Percentiles rank a stretch among this genome's conserved stretches.
phyloP scores from a whole-genome alignment of 805 yeast species.

The Kazachstania psychrophila region DNA sequence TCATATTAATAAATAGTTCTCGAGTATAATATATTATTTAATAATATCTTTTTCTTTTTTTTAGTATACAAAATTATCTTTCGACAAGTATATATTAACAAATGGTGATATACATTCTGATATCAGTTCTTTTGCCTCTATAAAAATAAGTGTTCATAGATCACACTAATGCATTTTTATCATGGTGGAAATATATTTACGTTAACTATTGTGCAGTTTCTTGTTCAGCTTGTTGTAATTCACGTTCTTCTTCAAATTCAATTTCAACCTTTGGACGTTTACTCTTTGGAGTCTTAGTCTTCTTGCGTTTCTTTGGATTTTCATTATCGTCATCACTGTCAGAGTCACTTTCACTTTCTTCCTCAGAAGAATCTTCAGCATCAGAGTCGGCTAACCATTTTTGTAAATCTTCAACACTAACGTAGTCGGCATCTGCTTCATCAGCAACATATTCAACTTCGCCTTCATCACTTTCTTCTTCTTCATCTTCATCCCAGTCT shows the following conservation, averaged over 20 bases:
- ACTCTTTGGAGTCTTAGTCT: conserved; percentile 30
- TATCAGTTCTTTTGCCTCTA: too few species aligned
- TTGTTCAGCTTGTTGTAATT: conserved; percentile 29
- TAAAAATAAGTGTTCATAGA: too few species aligned
- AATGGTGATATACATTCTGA: neutral
- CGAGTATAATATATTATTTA: neutral
- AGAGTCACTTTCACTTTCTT: conserved; percentile 30
- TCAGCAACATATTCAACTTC: conserved; percentile 86
- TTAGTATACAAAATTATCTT: neutral
- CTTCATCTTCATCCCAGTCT: conserved; percentile 42
- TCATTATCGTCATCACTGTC: conserved; percentile 33
- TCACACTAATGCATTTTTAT: too few species aligned
- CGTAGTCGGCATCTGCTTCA: conserved; percentile 81
- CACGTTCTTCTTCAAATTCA: conserved; percentile 68
- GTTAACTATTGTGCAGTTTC: conserved; percentile 19
- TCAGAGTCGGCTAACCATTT: conserved; percentile 67
- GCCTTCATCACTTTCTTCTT: conserved; percentile 51
- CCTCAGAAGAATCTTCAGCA: conserved; percentile 25
- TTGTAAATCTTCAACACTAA: conserved; percentile 88
- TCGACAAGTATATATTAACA: neutral
- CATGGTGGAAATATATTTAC: neutral
- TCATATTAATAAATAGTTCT: too few species aligned
- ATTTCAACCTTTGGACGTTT: conserved; percentile 71
- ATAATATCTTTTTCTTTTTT: neutral
- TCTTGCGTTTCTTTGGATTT: conserved; percentile 33